These are phyloP conservation scores for Carex arenaria DNA, from an alignment of 202 grass and related monocot species.

Conservation along the genomic window DNA sequence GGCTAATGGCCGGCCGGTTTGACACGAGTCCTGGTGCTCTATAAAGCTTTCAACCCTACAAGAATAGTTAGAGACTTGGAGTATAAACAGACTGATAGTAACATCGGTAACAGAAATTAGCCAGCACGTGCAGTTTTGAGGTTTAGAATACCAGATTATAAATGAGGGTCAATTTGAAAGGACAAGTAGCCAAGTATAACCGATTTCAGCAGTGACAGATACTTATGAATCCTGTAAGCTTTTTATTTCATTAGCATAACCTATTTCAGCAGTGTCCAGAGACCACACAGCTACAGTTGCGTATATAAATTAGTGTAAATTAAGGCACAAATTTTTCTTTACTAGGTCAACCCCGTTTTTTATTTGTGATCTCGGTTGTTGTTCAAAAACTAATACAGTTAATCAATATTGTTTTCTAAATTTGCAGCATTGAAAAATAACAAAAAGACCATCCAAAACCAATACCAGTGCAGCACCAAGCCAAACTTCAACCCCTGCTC, in stretches of 20 bases:
- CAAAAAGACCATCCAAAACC: not conserved
- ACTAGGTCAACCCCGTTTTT: no score
- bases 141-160: not conserved
- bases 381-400: no score
- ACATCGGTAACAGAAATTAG: no score
- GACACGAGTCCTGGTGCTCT: conserved; percentile 96
- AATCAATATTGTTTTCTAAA: no score
- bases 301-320: no score
- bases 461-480: not conserved
- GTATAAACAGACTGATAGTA: no score
- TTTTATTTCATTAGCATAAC: not conserved
- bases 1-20: conserved; percentile 27
- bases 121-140: not conserved
- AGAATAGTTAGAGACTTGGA: not conserved
- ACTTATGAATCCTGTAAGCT: not conserved
- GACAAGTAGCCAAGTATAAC: not conserved
- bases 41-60: conserved; percentile 98
- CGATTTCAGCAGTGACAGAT: not conserved
- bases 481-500: not conserved
- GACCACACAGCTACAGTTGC: no score
- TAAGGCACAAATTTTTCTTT: no score
- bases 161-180: not conserved
- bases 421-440: not conserved
- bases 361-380: no score
- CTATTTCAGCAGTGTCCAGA: not conserved